These are phyloP conservation scores for Hanseniaspora occidentalis DNA, from an alignment of 805 yeast species.

Conservation along the genomic window DNA sequence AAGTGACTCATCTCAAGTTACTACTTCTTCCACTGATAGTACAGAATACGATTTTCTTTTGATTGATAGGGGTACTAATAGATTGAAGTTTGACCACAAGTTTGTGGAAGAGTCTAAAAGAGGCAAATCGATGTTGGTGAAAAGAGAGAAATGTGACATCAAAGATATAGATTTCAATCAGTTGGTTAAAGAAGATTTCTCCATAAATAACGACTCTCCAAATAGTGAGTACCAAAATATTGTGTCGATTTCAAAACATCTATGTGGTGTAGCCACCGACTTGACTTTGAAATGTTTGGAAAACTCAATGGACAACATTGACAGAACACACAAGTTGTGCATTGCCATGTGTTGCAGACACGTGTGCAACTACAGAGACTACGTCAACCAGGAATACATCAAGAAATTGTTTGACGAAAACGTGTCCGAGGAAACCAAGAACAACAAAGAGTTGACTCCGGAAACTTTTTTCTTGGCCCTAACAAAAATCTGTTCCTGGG, in stretches of 20 bases:
- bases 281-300: conserved; percentile 56
- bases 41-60: conserved; percentile 35
- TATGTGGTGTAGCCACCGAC: conserved; percentile 93
- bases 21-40: no score
- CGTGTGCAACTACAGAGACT: conserved; percentile 48
- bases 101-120: conserved; percentile 54
- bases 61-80: conserved; percentile 63
- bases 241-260: conserved; percentile 72
- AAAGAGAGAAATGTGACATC: conserved; percentile 61
- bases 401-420: conserved; percentile 34
- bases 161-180: conserved; percentile 52
- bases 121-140: no score
- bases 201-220: not conserved
- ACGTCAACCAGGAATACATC: conserved; percentile 18
- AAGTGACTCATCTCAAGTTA: no score
- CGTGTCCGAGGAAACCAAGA: conserved; percentile 17
- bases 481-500: conserved; percentile 74
- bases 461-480: conserved; percentile 33
- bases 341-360: conserved; percentile 95
- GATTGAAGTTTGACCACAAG: conserved; percentile 69
- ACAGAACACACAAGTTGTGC: conserved; percentile 31
- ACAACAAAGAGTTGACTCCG: conserved; percentile 11
- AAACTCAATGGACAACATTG: conserved; percentile 18
- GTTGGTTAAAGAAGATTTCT: conserved; percentile 24
- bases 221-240: conserved; percentile 10